A percentile compares a stretch with the other conserved stretches of the same genome.
Evolutionary conservation across 345 rosid species (phyloP).

Genomic region (Euphorbia tirucalli): DNA sequence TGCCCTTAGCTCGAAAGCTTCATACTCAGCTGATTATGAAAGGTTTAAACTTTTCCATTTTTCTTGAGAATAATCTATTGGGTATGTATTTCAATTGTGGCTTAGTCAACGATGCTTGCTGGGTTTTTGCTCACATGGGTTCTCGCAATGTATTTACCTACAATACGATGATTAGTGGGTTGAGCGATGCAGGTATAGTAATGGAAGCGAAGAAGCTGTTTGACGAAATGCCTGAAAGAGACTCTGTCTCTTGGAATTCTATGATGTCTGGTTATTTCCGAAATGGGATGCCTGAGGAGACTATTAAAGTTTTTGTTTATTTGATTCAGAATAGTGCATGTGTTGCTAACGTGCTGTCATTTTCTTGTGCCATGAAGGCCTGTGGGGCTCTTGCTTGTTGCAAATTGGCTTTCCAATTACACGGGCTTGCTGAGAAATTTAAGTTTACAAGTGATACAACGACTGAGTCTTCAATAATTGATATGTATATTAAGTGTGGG

Average conservation of each 20-base stretch:
- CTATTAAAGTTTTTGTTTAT: conserved; percentile 14
- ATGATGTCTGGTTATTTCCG: conserved; percentile 17
- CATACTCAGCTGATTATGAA: conserved; percentile 24
- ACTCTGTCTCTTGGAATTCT: conserved; percentile 30
- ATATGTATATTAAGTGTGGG: conserved; percentile 25
- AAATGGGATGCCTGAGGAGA: conserved; percentile 11
- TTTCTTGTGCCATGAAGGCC: conserved; percentile 30
- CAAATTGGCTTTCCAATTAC: conserved; percentile 22
- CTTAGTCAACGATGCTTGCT: conserved; percentile 15
- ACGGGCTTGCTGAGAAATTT: conserved; percentile 21
- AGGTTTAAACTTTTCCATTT: conserved; percentile 18
- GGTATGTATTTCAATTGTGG: conserved; percentile 19
- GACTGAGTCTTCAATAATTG: conserved; percentile 15
- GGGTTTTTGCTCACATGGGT: conserved; percentile 5
- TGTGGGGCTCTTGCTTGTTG: conserved; percentile 23
- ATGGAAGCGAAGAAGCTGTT: conserved; percentile 24
- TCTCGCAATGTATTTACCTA: conserved; percentile 15
- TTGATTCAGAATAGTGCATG: conserved; percentile 6
- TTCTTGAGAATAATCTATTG: conserved; percentile 24
- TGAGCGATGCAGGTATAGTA: conserved; percentile 2
- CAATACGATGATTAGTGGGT: conserved; percentile 16
- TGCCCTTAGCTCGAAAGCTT: conserved; percentile 13
- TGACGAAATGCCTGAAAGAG: conserved; percentile 29
- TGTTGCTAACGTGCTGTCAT: conserved; percentile 2
- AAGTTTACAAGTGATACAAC: background rate